These are phyloP conservation scores for Pugionium dolabratum DNA, from an alignment of 345 rosid species.

Conservation along the genomic window DNA sequence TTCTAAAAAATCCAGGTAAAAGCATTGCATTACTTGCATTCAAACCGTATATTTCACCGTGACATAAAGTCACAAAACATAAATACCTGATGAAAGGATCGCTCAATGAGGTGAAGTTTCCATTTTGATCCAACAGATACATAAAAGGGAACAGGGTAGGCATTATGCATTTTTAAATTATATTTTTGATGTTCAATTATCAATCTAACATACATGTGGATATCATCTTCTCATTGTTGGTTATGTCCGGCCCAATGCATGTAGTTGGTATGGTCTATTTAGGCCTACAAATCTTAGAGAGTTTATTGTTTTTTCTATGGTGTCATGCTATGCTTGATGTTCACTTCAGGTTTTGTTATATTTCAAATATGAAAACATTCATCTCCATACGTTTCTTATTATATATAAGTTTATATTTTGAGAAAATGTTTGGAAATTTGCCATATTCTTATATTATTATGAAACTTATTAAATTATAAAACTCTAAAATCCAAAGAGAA, in stretches of 20 bases:
- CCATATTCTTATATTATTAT: too few species aligned
- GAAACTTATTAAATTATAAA: too few species aligned
- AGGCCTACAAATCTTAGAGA: conserved; percentile 2
- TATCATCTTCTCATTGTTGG: conserved; percentile 16
- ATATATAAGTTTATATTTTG: too few species aligned
- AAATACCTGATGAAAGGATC: conserved; percentile 95
- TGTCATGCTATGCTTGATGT: conserved; percentile 6
- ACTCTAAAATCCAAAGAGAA: too few species aligned
- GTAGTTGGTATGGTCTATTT: background rate
- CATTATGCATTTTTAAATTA: background rate
- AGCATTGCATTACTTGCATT: conserved; percentile 91
- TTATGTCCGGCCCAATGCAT: conserved; percentile 5
- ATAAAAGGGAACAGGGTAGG: background rate
- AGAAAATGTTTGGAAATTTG: too few species aligned
- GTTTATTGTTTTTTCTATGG: background rate
- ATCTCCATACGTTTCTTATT: too few species aligned
- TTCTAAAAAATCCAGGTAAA: conserved; percentile 59
- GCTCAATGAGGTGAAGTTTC: conserved; percentile 72
- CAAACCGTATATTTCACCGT: conserved; percentile 95
- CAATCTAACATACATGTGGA: background rate
- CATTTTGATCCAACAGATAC: conserved; percentile 4
- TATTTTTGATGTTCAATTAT: background rate
- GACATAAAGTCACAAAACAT: conserved; percentile 99
- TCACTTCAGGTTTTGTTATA: too few species aligned
- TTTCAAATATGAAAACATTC: too few species aligned